phyloP scores from a whole-genome alignment of 345 rosid genomes.

The Salix exigua region DNA sequence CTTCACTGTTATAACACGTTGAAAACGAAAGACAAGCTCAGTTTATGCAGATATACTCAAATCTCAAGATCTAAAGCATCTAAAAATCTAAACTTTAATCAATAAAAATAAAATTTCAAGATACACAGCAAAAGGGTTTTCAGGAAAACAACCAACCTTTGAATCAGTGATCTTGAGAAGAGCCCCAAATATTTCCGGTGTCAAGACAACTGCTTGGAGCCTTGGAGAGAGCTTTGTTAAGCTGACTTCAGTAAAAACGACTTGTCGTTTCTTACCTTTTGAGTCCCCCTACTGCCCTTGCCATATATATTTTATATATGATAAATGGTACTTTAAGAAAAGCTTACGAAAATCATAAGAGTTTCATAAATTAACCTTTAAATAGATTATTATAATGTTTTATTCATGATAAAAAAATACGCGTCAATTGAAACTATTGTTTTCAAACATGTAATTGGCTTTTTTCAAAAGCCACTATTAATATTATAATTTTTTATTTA shows the following conservation, averaged over 20 bases:
- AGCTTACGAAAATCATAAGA: too few relatives aligned
- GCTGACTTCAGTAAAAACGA: background rate
- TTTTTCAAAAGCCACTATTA: too few relatives aligned
- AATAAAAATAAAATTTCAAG: background rate
- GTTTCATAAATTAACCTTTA: too few relatives aligned
- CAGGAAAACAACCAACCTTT: background rate
- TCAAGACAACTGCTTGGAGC: background rate
- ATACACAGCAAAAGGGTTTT: background rate
- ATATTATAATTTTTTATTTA: too few relatives aligned
- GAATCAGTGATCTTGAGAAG: background rate
- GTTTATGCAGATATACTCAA: background rate
- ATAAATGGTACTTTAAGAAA: too few relatives aligned
- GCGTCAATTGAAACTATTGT: too few relatives aligned
- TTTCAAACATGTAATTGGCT: too few relatives aligned
- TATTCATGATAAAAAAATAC: too few relatives aligned
- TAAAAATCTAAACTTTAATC: background rate
- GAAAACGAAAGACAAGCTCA: background rate
- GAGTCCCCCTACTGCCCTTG: too few relatives aligned
- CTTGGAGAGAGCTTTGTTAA: background rate
- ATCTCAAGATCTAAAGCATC: background rate
- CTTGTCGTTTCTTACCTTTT: background rate
- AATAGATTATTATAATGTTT: too few relatives aligned
- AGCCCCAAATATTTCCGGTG: background rate
- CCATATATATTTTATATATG: too few relatives aligned
- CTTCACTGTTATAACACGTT: background rate